Percentiles rank a stretch among this genome's conserved stretches.
These are phyloP conservation scores for Sphaerulina populicola DNA, from an alignment of 2,329 filamentous ascomycete species.

Conservation along the genomic window DNA sequence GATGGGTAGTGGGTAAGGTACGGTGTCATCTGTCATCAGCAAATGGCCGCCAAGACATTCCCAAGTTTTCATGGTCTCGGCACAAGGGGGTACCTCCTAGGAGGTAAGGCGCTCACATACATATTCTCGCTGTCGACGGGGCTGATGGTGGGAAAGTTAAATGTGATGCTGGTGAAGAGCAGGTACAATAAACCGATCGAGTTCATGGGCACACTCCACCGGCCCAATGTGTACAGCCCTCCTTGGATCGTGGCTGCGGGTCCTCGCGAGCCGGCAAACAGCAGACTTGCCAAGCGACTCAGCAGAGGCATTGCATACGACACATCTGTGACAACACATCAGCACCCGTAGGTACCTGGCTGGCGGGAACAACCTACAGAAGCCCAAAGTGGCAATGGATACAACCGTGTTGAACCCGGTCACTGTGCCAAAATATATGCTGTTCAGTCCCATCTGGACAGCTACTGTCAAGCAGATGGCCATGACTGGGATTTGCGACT, in stretches of 20 bases:
- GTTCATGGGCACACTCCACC: constrained; percentile 41
- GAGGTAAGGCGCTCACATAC: background rate
- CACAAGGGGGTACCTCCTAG: background rate
- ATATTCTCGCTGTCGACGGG: constrained; percentile 50
- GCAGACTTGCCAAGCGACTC: constrained; percentile 36
- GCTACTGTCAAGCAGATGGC: constrained; percentile 42
- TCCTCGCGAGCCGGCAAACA: constrained; percentile 39
- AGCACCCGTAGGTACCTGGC: background rate
- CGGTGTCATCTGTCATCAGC: background rate
- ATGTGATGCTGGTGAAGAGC: constrained; percentile 48
- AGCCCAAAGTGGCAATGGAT: constrained; percentile 50
- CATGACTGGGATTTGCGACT: constrained; percentile 43
- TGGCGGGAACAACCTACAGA: constrained; percentile 33
- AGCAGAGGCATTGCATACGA: constrained; percentile 51
- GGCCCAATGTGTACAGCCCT: constrained; percentile 41
- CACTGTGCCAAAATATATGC: constrained; percentile 33
- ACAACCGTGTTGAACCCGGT: constrained; percentile 45
- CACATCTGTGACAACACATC: constrained; percentile 32
- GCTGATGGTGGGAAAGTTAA: constrained; percentile 47
- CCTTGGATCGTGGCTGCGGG: constrained; percentile 25
- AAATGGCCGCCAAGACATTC: background rate
- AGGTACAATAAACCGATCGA: constrained; percentile 46
- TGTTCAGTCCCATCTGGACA: constrained; percentile 47
- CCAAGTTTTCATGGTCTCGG: background rate
- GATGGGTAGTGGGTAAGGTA: too few species aligned